phyloP scores from a whole-genome alignment of 2,329 filamentous ascomycete species.

The Pyrenochaeta sp. region DNA sequence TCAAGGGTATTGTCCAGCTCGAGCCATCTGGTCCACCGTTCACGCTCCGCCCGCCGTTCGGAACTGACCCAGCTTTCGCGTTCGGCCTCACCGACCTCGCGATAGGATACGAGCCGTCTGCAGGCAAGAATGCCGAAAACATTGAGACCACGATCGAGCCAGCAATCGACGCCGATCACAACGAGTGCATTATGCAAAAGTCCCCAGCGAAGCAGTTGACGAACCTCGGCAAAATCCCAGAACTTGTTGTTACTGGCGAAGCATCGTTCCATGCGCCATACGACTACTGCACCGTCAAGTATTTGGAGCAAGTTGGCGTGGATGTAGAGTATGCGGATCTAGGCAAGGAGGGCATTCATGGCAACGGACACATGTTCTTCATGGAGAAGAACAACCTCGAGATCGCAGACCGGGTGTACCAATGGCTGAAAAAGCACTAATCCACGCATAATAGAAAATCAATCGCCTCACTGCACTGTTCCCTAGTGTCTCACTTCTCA shows the following conservation, averaged over 20 bases:
- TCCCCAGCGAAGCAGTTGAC: slow-evolving; percentile 55
- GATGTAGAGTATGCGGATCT: slow-evolving; percentile 34
- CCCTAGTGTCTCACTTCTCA: not conserved
- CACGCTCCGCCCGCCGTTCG: slow-evolving; percentile 6
- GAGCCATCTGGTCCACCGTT: slow-evolving; percentile 65
- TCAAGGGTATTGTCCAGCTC: slow-evolving; percentile 60
- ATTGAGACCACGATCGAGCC: slow-evolving; percentile 33
- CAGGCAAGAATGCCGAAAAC: slow-evolving; percentile 27
- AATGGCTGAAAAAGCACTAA: slow-evolving; percentile 10
- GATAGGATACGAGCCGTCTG: slow-evolving; percentile 45
- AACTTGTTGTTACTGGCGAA: slow-evolving; percentile 61
- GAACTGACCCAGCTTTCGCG: slow-evolving; percentile 4
- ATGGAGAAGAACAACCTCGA: slow-evolving; percentile 45
- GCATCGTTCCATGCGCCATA: slow-evolving; percentile 64
- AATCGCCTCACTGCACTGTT: not conserved
- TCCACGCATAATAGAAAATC: not conserved
- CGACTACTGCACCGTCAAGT: slow-evolving; percentile 64
- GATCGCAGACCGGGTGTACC: slow-evolving; percentile 1
- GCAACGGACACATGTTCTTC: slow-evolving; percentile 55
- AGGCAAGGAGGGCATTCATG: slow-evolving; percentile 69
- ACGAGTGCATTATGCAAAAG: slow-evolving; percentile 52
- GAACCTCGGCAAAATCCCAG: slow-evolving; percentile 59
- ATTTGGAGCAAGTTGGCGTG: slow-evolving; percentile 56
- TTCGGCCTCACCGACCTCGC: slow-evolving; percentile 48
- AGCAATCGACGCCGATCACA: slow-evolving; percentile 32